A percentile compares a stretch with the other conserved stretches of the same genome.
Conservation (phyloP, 345 rosid species). For the Sisymbrium irio region DNA sequence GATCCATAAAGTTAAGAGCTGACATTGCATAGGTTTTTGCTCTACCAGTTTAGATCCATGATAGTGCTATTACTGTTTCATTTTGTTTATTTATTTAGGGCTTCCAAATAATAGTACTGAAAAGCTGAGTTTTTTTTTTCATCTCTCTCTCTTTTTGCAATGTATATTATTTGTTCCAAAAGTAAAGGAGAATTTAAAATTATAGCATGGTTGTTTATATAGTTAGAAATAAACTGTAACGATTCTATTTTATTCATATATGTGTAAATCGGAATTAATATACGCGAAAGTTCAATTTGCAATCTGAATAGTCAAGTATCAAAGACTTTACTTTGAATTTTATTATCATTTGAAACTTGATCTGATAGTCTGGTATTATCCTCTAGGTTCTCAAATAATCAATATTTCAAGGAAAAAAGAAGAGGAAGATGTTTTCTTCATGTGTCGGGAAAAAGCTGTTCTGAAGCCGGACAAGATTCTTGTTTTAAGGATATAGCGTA, state of each 20-base stretch:
- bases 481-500: constrained; percentile 25
- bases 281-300: background rate
- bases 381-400: background rate
- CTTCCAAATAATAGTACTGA: too few species aligned
- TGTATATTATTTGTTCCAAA: background rate
- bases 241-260: background rate
- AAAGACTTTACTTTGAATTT: background rate
- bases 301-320: background rate
- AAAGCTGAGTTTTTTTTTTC: too few species aligned
- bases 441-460: constrained; percentile 13
- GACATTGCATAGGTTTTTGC: too few species aligned
- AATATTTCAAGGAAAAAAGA: background rate
- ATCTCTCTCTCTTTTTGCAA: background rate
- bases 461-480: constrained; percentile 18
- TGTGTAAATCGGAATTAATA: background rate
- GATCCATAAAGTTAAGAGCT: too few species aligned
- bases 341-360: background rate
- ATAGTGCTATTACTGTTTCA: background rate
- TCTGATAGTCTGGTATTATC: constrained; percentile 6
- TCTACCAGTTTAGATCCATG: background rate
- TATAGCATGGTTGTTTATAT: too few species aligned
- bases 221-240: background rate
- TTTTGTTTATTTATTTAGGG: too few species aligned
- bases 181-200: background rate
- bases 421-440: background rate